A percentile compares a stretch with the other conserved stretches of the same genome.
phyloP scores from a whole-genome alignment of 1,284 basidiomycete species.

The Ustilago lituana region DNA sequence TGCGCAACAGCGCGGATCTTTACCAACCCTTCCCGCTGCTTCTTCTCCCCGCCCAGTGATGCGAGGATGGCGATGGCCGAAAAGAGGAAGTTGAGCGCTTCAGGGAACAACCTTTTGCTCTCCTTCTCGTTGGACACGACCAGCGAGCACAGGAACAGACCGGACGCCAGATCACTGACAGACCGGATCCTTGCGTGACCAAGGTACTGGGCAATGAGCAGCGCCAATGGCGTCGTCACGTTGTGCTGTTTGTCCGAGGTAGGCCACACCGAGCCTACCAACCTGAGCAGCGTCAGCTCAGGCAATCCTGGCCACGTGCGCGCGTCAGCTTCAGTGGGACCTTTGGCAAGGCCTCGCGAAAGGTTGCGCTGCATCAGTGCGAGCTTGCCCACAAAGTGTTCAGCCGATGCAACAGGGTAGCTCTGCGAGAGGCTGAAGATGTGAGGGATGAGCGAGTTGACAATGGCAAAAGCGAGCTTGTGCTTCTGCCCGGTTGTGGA shows the following conservation, averaged over 20 bases:
- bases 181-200: slow-evolving; percentile 82
- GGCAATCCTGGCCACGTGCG: slow-evolving; percentile 88
- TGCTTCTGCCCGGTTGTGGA: slow-evolving; percentile 65
- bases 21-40: slow-evolving; percentile 21
- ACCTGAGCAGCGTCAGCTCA: slow-evolving; percentile 83
- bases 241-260: slow-evolving; percentile 93
- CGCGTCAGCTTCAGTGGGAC: slow-evolving; percentile 74
- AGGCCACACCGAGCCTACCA: slow-evolving; percentile 86
- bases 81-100: slow-evolving; percentile 84
- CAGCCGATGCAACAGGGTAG: slow-evolving; percentile 83
- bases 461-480: slow-evolving; percentile 74
- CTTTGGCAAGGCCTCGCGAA: slow-evolving; percentile 81
- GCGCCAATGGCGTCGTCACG: slow-evolving; percentile 83
- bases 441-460: slow-evolving; percentile 82
- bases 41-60: slow-evolving; percentile 62
- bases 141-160: slow-evolving; percentile 87
- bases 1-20: slow-evolving; percentile 50
- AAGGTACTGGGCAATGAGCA: slow-evolving; percentile 92
- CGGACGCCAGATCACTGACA: slow-evolving; percentile 80
- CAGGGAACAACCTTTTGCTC: slow-evolving; percentile 88
- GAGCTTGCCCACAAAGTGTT: slow-evolving; percentile 84
- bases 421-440: slow-evolving; percentile 80
- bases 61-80: slow-evolving; percentile 79
- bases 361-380: slow-evolving; percentile 94
- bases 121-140: slow-evolving; percentile 78